phyloP scores from a whole-genome alignment of 2,329 filamentous ascomycete genomes.

The Alternaria gansuensis region DNA sequence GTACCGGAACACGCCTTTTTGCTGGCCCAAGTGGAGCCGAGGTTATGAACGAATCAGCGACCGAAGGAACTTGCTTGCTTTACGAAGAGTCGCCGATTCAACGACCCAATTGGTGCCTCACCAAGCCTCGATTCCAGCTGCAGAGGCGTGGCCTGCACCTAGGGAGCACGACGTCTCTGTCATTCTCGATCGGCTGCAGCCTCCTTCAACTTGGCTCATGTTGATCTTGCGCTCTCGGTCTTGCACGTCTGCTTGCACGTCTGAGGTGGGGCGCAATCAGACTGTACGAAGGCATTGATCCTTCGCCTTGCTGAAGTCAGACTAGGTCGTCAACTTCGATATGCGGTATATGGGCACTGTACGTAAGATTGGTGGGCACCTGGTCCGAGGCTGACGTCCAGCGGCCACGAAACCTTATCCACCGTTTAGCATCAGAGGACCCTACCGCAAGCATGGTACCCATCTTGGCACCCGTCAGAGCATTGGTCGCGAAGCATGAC shows the following conservation, averaged over 20 bases:
- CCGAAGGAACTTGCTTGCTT: constrained; percentile 39
- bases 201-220: constrained; percentile 14
- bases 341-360: constrained; percentile 38
- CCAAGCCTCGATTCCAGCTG: constrained; percentile 31
- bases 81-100: constrained; percentile 41
- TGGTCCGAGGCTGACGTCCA: constrained; percentile 44
- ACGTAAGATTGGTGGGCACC: constrained; percentile 44
- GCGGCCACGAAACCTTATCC: constrained; percentile 35
- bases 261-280: constrained; percentile 22
- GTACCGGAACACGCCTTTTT: constrained; percentile 40
- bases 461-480: constrained; percentile 10
- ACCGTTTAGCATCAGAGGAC: constrained; percentile 9
- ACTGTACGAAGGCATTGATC: constrained; percentile 27
- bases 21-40: constrained; percentile 38
- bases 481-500: constrained; percentile 8
- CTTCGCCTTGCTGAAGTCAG: constrained; percentile 24
- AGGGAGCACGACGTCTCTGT: constrained; percentile 18
- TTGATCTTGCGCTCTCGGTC: constrained; percentile 26
- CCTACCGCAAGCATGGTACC: constrained; percentile 16
- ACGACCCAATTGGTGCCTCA: constrained; percentile 36
- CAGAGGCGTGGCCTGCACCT: constrained; percentile 27
- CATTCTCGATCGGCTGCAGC: constrained; percentile 23
- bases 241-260: constrained; percentile 25
- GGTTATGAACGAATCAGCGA: constrained; percentile 39
- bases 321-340: constrained; percentile 34